These are phyloP conservation scores for Camellia lanceoleosa DNA, from an alignment of 148 eudicot genomes.

Conservation along the genomic window DNA sequence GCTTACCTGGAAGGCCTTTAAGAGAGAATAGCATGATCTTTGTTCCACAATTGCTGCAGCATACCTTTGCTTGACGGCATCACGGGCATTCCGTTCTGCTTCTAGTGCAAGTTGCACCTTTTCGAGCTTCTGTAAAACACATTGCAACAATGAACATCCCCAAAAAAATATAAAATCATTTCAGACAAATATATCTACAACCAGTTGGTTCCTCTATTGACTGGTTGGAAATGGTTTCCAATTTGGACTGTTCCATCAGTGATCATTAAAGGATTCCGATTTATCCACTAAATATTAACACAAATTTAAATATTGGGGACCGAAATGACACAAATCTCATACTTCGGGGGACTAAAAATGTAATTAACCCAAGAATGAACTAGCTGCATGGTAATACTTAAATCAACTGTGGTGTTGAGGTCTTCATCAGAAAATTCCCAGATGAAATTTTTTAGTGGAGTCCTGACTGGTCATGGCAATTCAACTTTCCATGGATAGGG, in stretches of 20 bases:
- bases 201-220: too few species aligned
- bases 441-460: not conserved
- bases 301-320: too few species aligned
- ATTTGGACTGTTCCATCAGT: too few species aligned
- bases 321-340: too few species aligned
- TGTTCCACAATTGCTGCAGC: slow-evolving; percentile 48
- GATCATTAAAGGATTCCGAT: too few species aligned
- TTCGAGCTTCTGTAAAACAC: slow-evolving; percentile 48
- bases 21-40: slow-evolving; percentile 40
- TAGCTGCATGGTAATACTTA: not conserved
- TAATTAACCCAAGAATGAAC: not conserved
- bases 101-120: slow-evolving; percentile 43
- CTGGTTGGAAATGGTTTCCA: too few species aligned
- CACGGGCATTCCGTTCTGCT: slow-evolving; percentile 43
- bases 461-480: not conserved
- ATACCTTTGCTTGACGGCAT: slow-evolving; percentile 44
- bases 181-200: not conserved
- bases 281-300: too few species aligned
- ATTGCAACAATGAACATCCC: not conserved
- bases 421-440: not conserved
- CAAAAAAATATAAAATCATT: not conserved
- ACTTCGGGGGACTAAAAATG: too few species aligned
- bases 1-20: slow-evolving; percentile 57
- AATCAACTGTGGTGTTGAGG: not conserved
- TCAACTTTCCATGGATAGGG: not conserved